phyloP scores from a whole-genome alignment of 2,329 filamentous ascomycete genomes.

The Neopestalotiopsis sp. region DNA sequence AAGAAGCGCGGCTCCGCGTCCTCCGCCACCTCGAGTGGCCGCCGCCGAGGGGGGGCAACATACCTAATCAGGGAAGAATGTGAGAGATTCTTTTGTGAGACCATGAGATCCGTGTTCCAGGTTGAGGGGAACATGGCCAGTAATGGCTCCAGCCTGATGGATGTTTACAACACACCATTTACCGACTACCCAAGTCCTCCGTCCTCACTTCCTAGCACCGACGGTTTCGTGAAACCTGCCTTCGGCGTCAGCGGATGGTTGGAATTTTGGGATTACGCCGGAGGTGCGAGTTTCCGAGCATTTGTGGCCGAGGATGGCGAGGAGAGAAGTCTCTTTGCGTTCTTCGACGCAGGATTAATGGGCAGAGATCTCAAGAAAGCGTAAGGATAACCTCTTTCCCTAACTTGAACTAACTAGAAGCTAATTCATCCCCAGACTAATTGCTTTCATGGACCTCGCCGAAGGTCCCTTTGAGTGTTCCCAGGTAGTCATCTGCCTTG shows the following conservation, averaged over 20 bases:
- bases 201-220: conserved; percentile 38
- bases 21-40: conserved; percentile 38
- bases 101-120: conserved; percentile 90
- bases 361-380: conserved; percentile 84
- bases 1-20: conserved; percentile 44
- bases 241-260: conserved; percentile 66
- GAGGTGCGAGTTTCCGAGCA: conserved; percentile 83
- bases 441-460: conserved; percentile 89
- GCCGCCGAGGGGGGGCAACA: conserved; percentile 87
- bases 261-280: conserved; percentile 85
- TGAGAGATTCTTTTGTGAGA: conserved; percentile 99
- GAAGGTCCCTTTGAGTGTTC: conserved; percentile 77
- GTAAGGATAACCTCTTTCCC: conserved; percentile 58
- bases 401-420: not conserved
- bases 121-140: conserved; percentile 85
- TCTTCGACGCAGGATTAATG: conserved; percentile 77
- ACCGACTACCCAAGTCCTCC: conserved; percentile 48
- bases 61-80: conserved; percentile 98
- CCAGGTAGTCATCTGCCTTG: conserved; percentile 81
- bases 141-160: conserved; percentile 86
- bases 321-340: conserved; percentile 82
- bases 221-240: conserved; percentile 32
- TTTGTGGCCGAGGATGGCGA: conserved; percentile 76
- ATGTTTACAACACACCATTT: conserved; percentile 61
- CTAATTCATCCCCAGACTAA: conserved; percentile 63